Conservation (phyloP, 129 eudicot genomes). For the Helianthus annuus region DNA sequence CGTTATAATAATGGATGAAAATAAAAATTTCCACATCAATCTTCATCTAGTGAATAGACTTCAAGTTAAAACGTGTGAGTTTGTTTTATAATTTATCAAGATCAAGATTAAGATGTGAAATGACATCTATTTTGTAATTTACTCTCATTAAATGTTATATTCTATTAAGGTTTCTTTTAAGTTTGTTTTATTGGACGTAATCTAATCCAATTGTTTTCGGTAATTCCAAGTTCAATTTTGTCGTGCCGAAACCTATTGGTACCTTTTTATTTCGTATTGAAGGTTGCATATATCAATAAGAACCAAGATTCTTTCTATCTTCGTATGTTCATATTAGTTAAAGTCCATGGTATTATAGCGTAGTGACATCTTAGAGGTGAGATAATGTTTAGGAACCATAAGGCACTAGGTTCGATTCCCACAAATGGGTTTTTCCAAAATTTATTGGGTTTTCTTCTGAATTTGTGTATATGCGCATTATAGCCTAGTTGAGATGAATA, state of each 20-base stretch:
- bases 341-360: no score
- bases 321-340: background rate
- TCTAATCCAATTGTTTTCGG: no score
- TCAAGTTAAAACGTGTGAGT: background rate
- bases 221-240: background rate
- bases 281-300: background rate
- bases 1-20: background rate
- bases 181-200: background rate
- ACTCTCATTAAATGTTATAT: background rate
- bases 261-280: background rate
- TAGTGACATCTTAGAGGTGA: no score
- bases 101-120: background rate
- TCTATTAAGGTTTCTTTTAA: background rate
- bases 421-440: no score
- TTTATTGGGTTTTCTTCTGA: no score
- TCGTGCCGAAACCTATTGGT: background rate
- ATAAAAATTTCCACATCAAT: conserved; percentile 21
- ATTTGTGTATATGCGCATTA: no score
- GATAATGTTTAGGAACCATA: no score
- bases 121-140: background rate
- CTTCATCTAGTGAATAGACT: conserved; percentile 15
- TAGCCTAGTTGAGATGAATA: no score
- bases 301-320: background rate
- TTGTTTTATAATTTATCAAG: background rate
- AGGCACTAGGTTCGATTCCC: no score